Evolutionary conservation across 768 basidiomycete genomes (phyloP), one percentile per base, ranked within the genome.

Genomic region (Zangia roseola): DNA sequence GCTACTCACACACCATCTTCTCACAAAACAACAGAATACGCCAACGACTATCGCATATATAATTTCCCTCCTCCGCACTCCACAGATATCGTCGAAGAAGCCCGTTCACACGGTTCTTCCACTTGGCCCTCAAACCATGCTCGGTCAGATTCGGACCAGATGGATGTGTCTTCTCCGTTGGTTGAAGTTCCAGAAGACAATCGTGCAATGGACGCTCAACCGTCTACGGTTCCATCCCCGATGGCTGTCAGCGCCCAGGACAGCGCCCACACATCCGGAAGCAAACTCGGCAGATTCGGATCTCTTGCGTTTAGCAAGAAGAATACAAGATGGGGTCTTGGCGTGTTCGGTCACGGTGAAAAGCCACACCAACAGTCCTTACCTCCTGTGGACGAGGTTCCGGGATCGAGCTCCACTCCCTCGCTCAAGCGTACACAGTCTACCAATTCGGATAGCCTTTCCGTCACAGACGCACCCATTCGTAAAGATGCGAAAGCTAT

Each of bases 361-460:
- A 88, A 88, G 59, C 73, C 74, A 16, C 77, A 83, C 59, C 82
- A 80, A 49, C 74, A 76, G 43, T 66, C 70, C 6, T 71, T 90
- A 8, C 81, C 88, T 31, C 85, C 88, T 30, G 81, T 89, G 31
- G 87, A 90, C 37, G 88, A 91, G 71, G 71, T 80, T 17, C 80
- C 80, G 12, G 74, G 78, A 20, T 70, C 75, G 19, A 74, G 69
- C 50, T 80, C 78, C 46, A 79, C 77, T 5, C 78, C 84, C 23
- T 83, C 84, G 4, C 80, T 88, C 64, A 91, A 91, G 67, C 85
- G 90, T 47, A 77, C 86, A 20, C 83, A 88, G 56, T 88, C 90
- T 16, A 80, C 83, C 20, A 87, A 88, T 60, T 84, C 84, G 24
- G 86, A 87, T 65, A 81, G 81, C 67, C 79, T 71, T 39, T 88